A percentile compares a stretch with the other conserved stretches of the same genome.
Conservation (phyloP, 225 moss, liverwort and hornwort species). For the Pseudoscleropodium purum region DNA sequence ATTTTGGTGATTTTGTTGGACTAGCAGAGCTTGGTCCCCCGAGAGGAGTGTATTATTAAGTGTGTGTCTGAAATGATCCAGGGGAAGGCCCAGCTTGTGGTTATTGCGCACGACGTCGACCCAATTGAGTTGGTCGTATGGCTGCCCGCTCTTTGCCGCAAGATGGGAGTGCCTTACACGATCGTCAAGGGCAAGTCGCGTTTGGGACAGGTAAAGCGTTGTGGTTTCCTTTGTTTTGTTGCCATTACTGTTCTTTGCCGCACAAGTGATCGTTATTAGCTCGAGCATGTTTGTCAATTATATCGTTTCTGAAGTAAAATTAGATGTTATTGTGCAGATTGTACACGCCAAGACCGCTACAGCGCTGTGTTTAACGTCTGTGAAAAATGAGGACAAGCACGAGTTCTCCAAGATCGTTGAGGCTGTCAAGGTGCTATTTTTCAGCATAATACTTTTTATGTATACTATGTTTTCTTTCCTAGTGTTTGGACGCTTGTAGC, state of each 20-base stretch:
- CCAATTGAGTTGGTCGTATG: slow-evolving; percentile 89
- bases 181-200: slow-evolving; percentile 96
- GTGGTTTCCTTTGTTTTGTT: neutral
- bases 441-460: no score
- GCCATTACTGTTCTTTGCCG: neutral
- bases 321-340: slow-evolving; percentile 23
- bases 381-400: slow-evolving; percentile 94
- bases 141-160: slow-evolving; percentile 89
- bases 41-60: neutral
- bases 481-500: neutral
- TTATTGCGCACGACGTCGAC: slow-evolving; percentile 94
- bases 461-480: neutral
- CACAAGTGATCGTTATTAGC: neutral
- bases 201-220: slow-evolving; percentile 43
- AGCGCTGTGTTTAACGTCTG: slow-evolving; percentile 76
- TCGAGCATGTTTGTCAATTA: neutral
- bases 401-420: slow-evolving; percentile 95
- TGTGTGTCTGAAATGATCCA: neutral
- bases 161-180: slow-evolving; percentile 86
- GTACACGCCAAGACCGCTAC: slow-evolving; percentile 81
- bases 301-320: neutral
- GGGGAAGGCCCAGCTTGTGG: slow-evolving; percentile 91
- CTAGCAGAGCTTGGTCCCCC: neutral
- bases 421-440: slow-evolving; percentile 64
- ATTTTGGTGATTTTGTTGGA: no score